Percentiles rank a stretch among this genome's conserved stretches.
Conservation (phyloP, 192 early-diverging fungal species). For the Irineochytrium annulatum region DNA sequence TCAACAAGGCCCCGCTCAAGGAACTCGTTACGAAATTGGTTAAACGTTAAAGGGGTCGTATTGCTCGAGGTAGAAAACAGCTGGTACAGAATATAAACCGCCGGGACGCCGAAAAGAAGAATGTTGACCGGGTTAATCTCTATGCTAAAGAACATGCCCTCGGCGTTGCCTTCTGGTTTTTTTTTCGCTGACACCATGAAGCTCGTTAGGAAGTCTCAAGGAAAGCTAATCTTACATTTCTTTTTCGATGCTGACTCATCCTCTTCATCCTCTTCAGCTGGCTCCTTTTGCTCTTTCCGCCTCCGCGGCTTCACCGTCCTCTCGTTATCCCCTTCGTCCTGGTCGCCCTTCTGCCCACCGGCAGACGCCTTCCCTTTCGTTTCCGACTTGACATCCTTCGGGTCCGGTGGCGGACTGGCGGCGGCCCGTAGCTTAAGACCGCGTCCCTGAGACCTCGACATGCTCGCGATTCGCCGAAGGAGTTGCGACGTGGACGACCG, state of each 20-base stretch:
- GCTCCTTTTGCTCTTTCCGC: conserved; percentile 6
- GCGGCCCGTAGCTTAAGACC: too few relatives aligned
- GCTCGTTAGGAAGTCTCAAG: neutral
- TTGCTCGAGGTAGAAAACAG: conserved; percentile 13
- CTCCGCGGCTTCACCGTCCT: conserved; percentile 5
- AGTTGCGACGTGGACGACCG: too few relatives aligned
- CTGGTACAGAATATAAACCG: conserved; percentile 26
- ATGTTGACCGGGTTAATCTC: conserved; percentile 32
- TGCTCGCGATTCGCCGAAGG: too few relatives aligned
- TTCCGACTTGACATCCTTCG: too few relatives aligned
- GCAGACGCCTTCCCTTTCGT: too few relatives aligned
- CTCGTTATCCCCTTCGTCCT: too few relatives aligned
- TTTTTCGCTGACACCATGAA: conserved; percentile 11
- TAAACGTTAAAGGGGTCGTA: conserved; percentile 76
- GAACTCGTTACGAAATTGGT: conserved; percentile 84
- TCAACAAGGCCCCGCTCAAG: conserved; percentile 92
- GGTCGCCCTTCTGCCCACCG: too few relatives aligned
- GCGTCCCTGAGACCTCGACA: too few relatives aligned
- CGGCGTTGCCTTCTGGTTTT: conserved; percentile 17
- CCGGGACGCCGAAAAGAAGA: conserved; percentile 30
- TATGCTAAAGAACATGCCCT: conserved; percentile 20
- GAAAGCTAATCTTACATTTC: neutral
- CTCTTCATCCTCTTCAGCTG: conserved; percentile 1
- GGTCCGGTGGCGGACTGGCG: too few relatives aligned
- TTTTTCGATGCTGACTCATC: neutral